These are phyloP conservation scores for Vanrija sp. DNA, from an alignment of 1,284 basidiomycete genomes.

Conservation along the genomic window DNA sequence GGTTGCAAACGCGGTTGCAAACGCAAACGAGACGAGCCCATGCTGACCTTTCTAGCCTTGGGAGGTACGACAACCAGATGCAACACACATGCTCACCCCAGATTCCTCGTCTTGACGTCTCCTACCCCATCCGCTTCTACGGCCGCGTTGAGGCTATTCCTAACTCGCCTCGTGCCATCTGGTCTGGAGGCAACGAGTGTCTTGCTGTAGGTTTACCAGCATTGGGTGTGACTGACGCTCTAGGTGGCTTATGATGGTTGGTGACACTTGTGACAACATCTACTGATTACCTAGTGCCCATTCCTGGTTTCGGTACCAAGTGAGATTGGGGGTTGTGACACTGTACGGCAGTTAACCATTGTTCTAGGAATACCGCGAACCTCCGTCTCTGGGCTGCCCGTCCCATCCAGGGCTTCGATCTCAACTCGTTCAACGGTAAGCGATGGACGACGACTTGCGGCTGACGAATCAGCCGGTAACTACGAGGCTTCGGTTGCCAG, in stretches of 20 bases:
- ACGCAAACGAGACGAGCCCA: neutral
- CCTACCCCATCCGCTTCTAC: slow-evolving; percentile 70
- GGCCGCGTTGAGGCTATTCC: slow-evolving; percentile 68
- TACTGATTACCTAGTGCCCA: slow-evolving; percentile 53
- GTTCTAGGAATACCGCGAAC: slow-evolving; percentile 49
- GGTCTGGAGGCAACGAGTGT: slow-evolving; percentile 88
- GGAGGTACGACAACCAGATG: slow-evolving; percentile 52
- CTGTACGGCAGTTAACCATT: neutral
- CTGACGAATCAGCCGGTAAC: slow-evolving; percentile 61
- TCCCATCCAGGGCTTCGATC: slow-evolving; percentile 85
- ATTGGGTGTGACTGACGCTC: neutral
- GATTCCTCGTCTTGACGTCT: slow-evolving; percentile 76
- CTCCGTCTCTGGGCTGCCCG: slow-evolving; percentile 61
- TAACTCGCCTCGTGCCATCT: slow-evolving; percentile 61
- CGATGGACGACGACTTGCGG: neutral
- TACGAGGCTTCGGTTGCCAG: slow-evolving; percentile 81
- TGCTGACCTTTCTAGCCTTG: slow-evolving; percentile 49
- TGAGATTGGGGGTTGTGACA: neutral
- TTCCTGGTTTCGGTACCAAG: slow-evolving; percentile 64
- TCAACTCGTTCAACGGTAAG: slow-evolving; percentile 82
- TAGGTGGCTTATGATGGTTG: slow-evolving; percentile 71
- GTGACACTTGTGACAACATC: neutral
- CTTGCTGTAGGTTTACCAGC: slow-evolving; percentile 54
- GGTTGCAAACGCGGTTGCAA: slow-evolving; percentile 10
- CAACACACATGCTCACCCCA: too few species aligned